Conservation (phyloP, 2,329 filamentous ascomycete species). For the Fusarium staphyleae region DNA sequence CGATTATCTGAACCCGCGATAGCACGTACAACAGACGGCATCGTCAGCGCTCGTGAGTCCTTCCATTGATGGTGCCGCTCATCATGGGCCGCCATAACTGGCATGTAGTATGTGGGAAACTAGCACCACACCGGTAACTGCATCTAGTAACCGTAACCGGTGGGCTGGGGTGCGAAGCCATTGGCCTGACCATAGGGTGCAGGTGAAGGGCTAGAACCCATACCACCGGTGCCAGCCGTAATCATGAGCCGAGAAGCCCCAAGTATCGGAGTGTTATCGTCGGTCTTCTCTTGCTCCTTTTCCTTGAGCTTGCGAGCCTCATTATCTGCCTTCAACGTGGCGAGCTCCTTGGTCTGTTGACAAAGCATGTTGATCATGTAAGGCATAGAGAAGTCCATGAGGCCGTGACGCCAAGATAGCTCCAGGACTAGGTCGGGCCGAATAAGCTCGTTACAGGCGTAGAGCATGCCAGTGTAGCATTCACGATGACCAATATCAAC, state of each 20-base stretch:
- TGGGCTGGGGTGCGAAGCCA: constrained; percentile 87
- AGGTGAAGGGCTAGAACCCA: constrained; percentile 58
- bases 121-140: constrained; percentile 43
- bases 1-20: constrained; percentile 36
- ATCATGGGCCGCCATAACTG: constrained; percentile 12
- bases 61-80: constrained; percentile 12
- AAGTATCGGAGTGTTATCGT: constrained; percentile 93
- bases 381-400: constrained; percentile 98
- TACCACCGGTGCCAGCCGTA: constrained; percentile 79
- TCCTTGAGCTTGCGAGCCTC: constrained; percentile 88
- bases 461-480: constrained; percentile 99
- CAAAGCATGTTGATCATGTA: constrained; percentile 99
- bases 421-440: constrained; percentile 92
- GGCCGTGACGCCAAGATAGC: constrained; percentile 93
- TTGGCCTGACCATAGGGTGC: constrained; percentile 79
- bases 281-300: constrained; percentile 76
- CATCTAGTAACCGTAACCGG: constrained; percentile 72
- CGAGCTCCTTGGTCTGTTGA: constrained; percentile 87
- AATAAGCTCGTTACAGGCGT: constrained; percentile 97
- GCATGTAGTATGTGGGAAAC: constrained; percentile 23
- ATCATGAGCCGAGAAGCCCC: constrained; percentile 92
- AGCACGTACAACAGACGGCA: constrained; percentile 2
- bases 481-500: constrained; percentile 99
- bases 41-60: constrained; percentile 7
- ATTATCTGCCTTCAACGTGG: constrained; percentile 90